A percentile compares a stretch with the other conserved stretches of the same genome.
Evolutionary conservation across 140 eudicot genomes (phyloP).

Genomic region (Artemisia princeps): DNA sequence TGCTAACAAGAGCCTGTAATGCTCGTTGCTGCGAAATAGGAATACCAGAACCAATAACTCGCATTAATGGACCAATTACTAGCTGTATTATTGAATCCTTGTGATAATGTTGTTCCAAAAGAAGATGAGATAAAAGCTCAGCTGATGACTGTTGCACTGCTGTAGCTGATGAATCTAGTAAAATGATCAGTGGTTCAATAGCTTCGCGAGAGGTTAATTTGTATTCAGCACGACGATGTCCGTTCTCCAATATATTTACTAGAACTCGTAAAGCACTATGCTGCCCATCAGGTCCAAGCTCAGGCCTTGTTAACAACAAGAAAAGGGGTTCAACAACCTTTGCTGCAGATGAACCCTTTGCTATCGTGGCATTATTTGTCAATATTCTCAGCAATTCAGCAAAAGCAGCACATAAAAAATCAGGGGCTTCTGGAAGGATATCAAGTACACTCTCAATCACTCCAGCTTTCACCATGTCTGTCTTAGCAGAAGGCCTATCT

Average conservation of each 20-base stretch:
- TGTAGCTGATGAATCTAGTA: conserved; percentile 73
- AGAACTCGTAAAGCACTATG: conserved; percentile 91
- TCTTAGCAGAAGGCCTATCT: conserved; percentile 89
- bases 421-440: conserved; percentile 86
- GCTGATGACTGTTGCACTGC: conserved; percentile 89
- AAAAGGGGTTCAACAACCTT: conserved; percentile 84
- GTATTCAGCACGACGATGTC: conserved; percentile 60
- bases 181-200: conserved; percentile 71
- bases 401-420: conserved; percentile 84
- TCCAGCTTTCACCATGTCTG: conserved; percentile 98
- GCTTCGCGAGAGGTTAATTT: conserved; percentile 67
- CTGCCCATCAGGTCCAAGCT: conserved; percentile 91
- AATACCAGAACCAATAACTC: conserved; percentile 74
- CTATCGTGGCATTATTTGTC: conserved; percentile 84
- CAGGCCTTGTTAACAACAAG: conserved; percentile 54
- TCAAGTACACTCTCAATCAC: conserved; percentile 72
- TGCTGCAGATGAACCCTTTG: conserved; percentile 83
- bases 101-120: conserved; percentile 73
- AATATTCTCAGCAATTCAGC: conserved; percentile 86
- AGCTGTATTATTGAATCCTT: conserved; percentile 65
- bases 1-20: conserved; percentile 70
- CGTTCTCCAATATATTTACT: conserved; percentile 78
- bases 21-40: conserved; percentile 87
- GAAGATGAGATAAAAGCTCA: conserved; percentile 81
- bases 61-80: conserved; percentile 86